These are phyloP conservation scores for Balakata baccata DNA, from an alignment of 345 rosid genomes.

Conservation along the genomic window DNA sequence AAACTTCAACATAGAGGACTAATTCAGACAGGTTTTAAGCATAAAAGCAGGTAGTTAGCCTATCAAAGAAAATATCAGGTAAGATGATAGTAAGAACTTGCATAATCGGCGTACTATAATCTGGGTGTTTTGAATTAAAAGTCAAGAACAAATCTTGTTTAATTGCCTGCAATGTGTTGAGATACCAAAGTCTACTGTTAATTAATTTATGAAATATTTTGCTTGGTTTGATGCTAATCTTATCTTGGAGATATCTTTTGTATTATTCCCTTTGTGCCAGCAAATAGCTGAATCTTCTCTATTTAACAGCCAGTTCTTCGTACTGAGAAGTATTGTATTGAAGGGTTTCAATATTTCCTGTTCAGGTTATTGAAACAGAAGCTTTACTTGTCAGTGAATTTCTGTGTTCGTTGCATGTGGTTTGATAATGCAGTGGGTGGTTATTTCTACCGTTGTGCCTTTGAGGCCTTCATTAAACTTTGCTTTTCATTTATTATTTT, in stretches of 20 bases:
- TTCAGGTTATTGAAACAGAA: neutral
- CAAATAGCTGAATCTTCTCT: neutral
- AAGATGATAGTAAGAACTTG: neutral
- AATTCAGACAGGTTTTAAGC: neutral
- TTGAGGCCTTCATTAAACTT: neutral
- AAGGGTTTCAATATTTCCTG: neutral
- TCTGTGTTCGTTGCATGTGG: neutral
- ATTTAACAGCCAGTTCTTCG: neutral
- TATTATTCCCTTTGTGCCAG: neutral
- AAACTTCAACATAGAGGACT: neutral
- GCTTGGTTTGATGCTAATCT: neutral
- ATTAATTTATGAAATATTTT: too few species aligned
- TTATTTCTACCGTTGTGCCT: neutral
- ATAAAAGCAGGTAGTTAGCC: neutral
- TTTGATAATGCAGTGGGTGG: neutral
- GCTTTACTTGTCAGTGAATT: neutral
- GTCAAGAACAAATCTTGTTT: too few species aligned
- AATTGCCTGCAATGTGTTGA: too few species aligned
- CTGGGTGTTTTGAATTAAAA: too few species aligned
- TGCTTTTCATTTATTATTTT: neutral
- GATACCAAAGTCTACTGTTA: too few species aligned
- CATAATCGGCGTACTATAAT: too few species aligned
- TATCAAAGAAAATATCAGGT: neutral
- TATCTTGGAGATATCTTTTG: neutral
- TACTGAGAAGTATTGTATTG: too few species aligned